These are phyloP conservation scores for Mycena albidolilacea DNA, from an alignment of 768 basidiomycete species.

Conservation along the genomic window DNA sequence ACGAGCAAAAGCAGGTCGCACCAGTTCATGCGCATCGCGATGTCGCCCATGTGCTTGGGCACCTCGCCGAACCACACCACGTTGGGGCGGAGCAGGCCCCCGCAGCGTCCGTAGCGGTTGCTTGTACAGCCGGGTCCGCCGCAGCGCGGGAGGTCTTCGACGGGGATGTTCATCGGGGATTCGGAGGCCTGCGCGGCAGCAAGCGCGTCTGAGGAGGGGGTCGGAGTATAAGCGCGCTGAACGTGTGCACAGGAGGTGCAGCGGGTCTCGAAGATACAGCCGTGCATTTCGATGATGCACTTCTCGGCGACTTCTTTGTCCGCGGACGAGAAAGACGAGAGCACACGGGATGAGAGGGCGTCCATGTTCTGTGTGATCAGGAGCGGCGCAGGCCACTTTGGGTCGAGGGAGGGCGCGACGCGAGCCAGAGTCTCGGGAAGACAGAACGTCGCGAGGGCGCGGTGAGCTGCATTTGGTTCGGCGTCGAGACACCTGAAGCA, in stretches of 20 bases:
- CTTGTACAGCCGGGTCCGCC: conserved; percentile 15
- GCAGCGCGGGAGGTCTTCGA: conserved; percentile 49
- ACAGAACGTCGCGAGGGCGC: conserved; percentile 53
- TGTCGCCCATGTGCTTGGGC: conserved; percentile 46
- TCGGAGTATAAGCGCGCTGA: conserved; percentile 43
- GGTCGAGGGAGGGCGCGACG: conserved; percentile 45
- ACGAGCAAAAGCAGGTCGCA: conserved; percentile 55
- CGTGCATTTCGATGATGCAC: conserved; percentile 62
- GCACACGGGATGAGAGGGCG: conserved; percentile 51
- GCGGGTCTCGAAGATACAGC: conserved; percentile 53
- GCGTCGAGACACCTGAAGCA: conserved; percentile 48
- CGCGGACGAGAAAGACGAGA: conserved; percentile 43
- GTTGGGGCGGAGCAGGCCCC: conserved; percentile 51
- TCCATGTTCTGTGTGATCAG: conserved; percentile 62
- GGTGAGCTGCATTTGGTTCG: conserved; percentile 59
- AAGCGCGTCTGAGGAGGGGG: conserved; percentile 45
- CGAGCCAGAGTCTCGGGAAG: conserved; percentile 43
- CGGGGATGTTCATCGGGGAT: conserved; percentile 40
- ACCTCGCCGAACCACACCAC: conserved; percentile 61
- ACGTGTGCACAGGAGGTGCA: conserved; percentile 51
- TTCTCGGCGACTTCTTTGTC: conserved; percentile 23
- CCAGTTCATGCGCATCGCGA: conserved; percentile 44
- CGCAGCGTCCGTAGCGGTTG: conserved; percentile 43
- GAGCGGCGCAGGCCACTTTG: conserved; percentile 37
- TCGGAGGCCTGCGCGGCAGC: conserved; percentile 41